Conservation (phyloP, 2,329 filamentous ascomycete genomes). For the Ceratocystis lukuohia region DNA sequence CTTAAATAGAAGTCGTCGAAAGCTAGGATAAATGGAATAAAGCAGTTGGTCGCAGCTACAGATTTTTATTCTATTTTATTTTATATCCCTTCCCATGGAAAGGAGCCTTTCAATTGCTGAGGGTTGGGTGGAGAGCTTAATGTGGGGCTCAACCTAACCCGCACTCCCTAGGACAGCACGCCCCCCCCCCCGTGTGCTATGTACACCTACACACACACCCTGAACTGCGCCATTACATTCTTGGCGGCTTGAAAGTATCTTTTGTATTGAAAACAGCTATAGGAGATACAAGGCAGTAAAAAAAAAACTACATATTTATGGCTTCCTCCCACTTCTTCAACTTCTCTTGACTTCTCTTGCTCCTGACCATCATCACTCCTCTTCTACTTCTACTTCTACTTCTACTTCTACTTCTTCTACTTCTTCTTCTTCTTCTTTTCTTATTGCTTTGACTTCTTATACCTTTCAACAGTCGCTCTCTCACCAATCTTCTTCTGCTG, state of each 20-base stretch:
- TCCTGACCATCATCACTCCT: neutral
- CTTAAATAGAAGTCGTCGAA: neutral
- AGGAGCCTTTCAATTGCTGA: neutral
- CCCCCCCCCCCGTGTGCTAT: neutral
- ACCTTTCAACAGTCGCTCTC: neutral
- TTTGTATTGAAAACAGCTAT: neutral
- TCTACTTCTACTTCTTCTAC: neutral
- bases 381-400: neutral
- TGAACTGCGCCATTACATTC: neutral
- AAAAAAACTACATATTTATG: slow-evolving; percentile 17
- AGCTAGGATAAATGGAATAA: neutral
- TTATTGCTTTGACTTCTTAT: no score
- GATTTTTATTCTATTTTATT: neutral
- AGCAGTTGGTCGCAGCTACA: neutral
- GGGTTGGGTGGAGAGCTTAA: neutral
- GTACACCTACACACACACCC: neutral
- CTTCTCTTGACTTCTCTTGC: neutral
- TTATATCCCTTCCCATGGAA: no score
- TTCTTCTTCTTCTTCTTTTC: neutral
- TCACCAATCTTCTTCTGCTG: neutral
- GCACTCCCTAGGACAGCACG: neutral
- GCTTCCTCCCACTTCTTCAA: slow-evolving; percentile 5
- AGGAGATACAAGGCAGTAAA: neutral
- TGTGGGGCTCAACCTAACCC: neutral
- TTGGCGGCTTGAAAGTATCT: neutral